Percentiles rank a stretch among this genome's conserved stretches.
Evolutionary conservation across 371 early-diverging fungal species (phyloP).

Genomic region (Choanephora cucurbitarum): DNA sequence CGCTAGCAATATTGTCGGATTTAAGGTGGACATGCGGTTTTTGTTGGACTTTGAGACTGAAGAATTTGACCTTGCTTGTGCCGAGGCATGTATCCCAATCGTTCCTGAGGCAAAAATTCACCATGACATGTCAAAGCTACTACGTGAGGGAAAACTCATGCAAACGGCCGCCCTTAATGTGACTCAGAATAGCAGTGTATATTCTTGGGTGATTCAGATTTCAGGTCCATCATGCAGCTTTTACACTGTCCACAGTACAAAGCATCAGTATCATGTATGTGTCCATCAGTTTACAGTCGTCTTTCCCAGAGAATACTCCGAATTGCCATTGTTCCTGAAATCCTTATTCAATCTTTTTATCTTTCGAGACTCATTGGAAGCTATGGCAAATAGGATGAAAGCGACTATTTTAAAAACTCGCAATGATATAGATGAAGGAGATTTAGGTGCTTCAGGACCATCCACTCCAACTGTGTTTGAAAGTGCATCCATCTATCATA

Average conservation of each 20-base stretch:
- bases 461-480: constrained; percentile 6
- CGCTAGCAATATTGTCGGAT: constrained; percentile 4
- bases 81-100: constrained; percentile 6
- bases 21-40: constrained; percentile 10
- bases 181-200: no score
- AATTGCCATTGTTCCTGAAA: no score
- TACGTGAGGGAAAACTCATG: constrained; percentile 1
- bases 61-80: constrained; percentile 14
- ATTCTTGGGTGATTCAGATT: no score
- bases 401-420: constrained; percentile 7
- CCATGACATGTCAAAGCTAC: constrained; percentile 1
- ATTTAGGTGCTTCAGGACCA: constrained; percentile 5
- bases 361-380: no score
- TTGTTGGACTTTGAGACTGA: constrained; percentile 14
- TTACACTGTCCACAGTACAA: no score
- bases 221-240: no score
- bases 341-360: no score
- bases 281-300: no score
- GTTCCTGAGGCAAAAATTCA: background rate
- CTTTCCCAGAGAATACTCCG: no score
- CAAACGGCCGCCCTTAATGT: no score
- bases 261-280: no score
- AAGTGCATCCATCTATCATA: constrained; percentile 9
- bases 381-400: no score
- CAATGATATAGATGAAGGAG: constrained; percentile 2